These are phyloP conservation scores for Atkinsonella texensis DNA, from an alignment of 2,329 filamentous ascomycete genomes.

Conservation along the genomic window DNA sequence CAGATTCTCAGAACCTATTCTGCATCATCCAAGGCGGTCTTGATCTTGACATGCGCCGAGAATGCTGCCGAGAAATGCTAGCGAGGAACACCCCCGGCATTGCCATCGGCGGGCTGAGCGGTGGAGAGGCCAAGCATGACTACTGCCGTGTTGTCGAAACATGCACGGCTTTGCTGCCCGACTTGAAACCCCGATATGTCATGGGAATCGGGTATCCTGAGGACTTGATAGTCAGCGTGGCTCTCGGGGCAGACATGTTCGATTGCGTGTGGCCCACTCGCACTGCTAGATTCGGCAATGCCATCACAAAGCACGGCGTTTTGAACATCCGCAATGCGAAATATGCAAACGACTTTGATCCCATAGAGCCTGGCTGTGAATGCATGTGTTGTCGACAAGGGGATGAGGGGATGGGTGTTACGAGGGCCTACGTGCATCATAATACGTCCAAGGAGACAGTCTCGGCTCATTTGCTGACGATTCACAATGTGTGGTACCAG, in stretches of 20 bases:
- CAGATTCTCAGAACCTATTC: conserved; percentile 80
- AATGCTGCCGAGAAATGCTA: conserved; percentile 83
- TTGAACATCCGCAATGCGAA: conserved; percentile 69
- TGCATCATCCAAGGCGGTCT: conserved; percentile 97
- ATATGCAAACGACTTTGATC: conserved; percentile 69
- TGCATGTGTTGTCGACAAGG: conserved; percentile 64
- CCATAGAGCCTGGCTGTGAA: conserved; percentile 71
- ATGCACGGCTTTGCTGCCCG: conserved; percentile 75
- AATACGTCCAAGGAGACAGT: conserved; percentile 90
- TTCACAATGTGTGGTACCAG: conserved; percentile 94
- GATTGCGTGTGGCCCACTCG: conserved; percentile 98
- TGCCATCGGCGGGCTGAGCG: conserved; percentile 87
- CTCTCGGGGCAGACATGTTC: conserved; percentile 96
- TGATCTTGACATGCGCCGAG: conserved; percentile 70
- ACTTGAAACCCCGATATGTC: conserved; percentile 92
- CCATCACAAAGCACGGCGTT: conserved; percentile 69
- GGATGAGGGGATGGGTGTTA: conserved; percentile 67
- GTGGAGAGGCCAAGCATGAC: conserved; percentile 85
- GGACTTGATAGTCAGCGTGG: conserved; percentile 85
- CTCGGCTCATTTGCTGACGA: conserved; percentile 71
- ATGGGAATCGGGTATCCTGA: conserved; percentile 99
- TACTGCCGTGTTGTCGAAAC: conserved; percentile 84
- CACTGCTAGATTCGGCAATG: conserved; percentile 92
- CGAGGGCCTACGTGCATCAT: conserved; percentile 82
- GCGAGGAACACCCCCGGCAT: conserved; percentile 87